Percentiles rank a stretch among this genome's conserved stretches.
These are phyloP conservation scores for Diplodia seriata DNA, from an alignment of 2,329 filamentous ascomycete species.

Conservation along the genomic window DNA sequence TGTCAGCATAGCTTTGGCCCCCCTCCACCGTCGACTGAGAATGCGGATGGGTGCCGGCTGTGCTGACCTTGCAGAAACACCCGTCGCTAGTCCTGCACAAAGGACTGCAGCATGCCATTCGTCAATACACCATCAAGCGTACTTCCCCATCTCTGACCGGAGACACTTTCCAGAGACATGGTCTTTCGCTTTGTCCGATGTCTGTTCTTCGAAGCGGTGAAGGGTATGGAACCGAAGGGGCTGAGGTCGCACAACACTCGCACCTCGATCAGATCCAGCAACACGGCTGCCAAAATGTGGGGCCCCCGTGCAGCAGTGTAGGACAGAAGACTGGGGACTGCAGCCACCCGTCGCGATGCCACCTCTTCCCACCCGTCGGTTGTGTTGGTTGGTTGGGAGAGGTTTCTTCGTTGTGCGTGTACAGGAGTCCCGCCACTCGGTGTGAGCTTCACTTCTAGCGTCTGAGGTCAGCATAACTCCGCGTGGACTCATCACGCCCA, in stretches of 20 bases:
- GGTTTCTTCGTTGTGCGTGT: not conserved
- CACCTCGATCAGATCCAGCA: conserved; percentile 21
- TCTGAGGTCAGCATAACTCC: conserved; percentile 5
- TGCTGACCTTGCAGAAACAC: conserved; percentile 1
- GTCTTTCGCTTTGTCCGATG: conserved; percentile 17
- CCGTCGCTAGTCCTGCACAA: not conserved
- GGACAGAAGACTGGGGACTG: conserved; percentile 23
- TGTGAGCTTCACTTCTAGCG: conserved; percentile 15
- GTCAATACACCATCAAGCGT: conserved; percentile 22
- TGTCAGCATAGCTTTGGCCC: conserved; percentile 7
- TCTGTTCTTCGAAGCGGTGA: conserved; percentile 26
- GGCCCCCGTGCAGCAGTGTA: conserved; percentile 11
- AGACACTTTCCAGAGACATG: not conserved
- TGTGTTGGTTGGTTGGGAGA: conserved; percentile 5
- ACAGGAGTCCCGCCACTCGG: conserved; percentile 12
- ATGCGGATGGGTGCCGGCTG: conserved; percentile 2
- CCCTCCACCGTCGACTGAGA: not conserved
- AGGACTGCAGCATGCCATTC: not conserved
- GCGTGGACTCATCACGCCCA: conserved; percentile 12
- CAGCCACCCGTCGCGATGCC: conserved; percentile 27
- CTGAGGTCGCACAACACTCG: conserved; percentile 15
- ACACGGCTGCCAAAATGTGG: conserved; percentile 24
- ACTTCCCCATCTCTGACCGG: not conserved
- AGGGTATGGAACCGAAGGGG: conserved; percentile 26
- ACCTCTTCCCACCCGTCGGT: conserved; percentile 5